Base-by-base conservation (phyloP, 176 grass and related monocot genomes). In the Saccharum spontaneum region DNA sequence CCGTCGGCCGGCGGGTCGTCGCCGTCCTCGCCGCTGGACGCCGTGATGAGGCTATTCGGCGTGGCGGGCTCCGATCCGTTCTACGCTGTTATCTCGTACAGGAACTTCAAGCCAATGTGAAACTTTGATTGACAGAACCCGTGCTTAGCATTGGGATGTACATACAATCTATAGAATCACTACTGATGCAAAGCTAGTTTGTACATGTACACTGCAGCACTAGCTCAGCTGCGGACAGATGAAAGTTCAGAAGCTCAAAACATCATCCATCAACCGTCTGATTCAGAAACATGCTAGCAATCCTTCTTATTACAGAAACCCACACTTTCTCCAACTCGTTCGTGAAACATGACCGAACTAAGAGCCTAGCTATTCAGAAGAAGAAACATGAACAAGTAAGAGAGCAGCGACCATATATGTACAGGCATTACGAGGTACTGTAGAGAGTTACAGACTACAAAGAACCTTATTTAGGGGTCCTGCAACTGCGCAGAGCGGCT, bases 81-180 rank as follows among this genome's bases (percentile, higher is more conserved):
- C 44, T 94, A 94, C 86, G 90, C 95, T n/a, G 82, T 97, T 16
- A 76, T 97, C 86, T 84, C 95, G 12, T 91, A 93, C 48, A 91
- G 87, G 74, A 94, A 97, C 71, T 97, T 94, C 87, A 94, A 88
- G 67, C 86, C 86, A 12, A 67, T 86, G 79, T 86, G 63, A 90
- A 79, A 0, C 2, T 6, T 6, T 14, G 30, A 23, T 23, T 5
- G 37, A 48, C 5, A 59, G 40, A 59, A 59, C 22, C 4, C 23
- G 18, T 61, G 37, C 8, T 2, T 2, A 41, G 18, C 79, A 26
- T 15, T 33, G 16, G 17, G 11, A 36, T n/a, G 5, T 55, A 20
- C 52, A 16, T 60, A 54, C 3, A 20, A 31, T 26, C 59, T 78
- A 40, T 78, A 10, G 10, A 38, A 17, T 39, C 7, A 69, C 1